phyloP scores from a whole-genome alignment of 345 rosid genomes.

The Raphanus raphanistrum region DNA sequence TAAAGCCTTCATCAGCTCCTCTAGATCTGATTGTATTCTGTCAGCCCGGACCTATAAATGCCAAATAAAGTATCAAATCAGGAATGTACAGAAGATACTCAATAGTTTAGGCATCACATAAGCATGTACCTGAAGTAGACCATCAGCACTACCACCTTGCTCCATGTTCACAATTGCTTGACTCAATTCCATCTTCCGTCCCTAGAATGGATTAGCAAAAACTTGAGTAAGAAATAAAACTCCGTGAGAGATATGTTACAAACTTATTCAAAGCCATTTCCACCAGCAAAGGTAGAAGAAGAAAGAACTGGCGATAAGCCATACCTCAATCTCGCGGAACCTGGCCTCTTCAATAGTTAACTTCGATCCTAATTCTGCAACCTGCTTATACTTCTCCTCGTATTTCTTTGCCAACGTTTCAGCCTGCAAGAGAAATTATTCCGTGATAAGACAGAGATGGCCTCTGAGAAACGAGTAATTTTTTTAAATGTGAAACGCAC shows the following conservation, averaged over 20 bases:
- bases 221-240: neutral
- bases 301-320: conserved; percentile 1
- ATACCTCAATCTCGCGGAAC: conserved; percentile 90
- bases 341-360: conserved; percentile 93
- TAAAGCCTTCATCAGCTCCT: conserved; percentile 79
- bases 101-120: conserved; percentile 2
- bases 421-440: conserved; percentile 55
- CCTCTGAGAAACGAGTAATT: conserved; percentile 8
- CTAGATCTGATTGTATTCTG: conserved; percentile 91
- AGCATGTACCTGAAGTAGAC: conserved; percentile 82
- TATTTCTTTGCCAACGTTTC: conserved; percentile 84
- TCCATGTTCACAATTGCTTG: conserved; percentile 90
- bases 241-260: neutral
- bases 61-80: conserved; percentile 20
- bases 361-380: conserved; percentile 90
- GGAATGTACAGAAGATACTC: conserved; percentile 12
- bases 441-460: conserved; percentile 19
- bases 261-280: neutral
- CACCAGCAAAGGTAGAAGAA: conserved; percentile 6
- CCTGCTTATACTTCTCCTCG: conserved; percentile 98
- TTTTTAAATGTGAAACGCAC: conserved; percentile 41
- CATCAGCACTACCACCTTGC: conserved; percentile 93
- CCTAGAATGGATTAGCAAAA: conserved; percentile 50
- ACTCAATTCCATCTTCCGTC: conserved; percentile 75
- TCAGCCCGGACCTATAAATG: conserved; percentile 85